Percentiles rank a stretch among this genome's conserved stretches.
Evolutionary conservation across 2,329 filamentous ascomycete genomes (phyloP).

Genomic region (Saccharata proteae): DNA sequence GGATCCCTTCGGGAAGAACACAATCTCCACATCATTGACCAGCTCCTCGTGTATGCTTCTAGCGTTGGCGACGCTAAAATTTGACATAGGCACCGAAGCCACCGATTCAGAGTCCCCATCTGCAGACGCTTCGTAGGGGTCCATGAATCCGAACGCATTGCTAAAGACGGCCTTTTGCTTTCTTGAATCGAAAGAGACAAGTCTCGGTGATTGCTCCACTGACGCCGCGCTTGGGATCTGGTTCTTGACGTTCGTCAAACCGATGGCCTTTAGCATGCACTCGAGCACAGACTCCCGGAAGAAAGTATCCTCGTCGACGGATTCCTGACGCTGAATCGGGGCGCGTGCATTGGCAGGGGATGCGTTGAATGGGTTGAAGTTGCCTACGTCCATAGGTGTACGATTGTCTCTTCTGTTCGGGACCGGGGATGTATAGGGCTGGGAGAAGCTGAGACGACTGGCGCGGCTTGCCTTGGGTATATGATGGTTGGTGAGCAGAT

Average conservation of each 20-base stretch:
- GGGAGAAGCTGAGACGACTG: slow-evolving; percentile 36
- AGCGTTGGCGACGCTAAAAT: slow-evolving; percentile 31
- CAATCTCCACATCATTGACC: slow-evolving; percentile 87
- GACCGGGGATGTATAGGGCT: slow-evolving; percentile 31
- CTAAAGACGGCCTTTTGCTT: slow-evolving; percentile 68
- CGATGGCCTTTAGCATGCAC: slow-evolving; percentile 91
- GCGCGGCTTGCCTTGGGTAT: slow-evolving; percentile 40
- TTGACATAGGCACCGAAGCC: slow-evolving; percentile 40
- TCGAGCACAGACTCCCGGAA: slow-evolving; percentile 86
- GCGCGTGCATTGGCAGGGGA: slow-evolving; percentile 19
- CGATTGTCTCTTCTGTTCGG: slow-evolving; percentile 24
- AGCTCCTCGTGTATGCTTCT: slow-evolving; percentile 59
- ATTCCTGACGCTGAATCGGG: slow-evolving; percentile 59
- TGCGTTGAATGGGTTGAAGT: slow-evolving; percentile 29
- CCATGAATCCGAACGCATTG: slow-evolving; percentile 87
- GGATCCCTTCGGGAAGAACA: slow-evolving; percentile 90
- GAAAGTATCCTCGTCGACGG: slow-evolving; percentile 73
- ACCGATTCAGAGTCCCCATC: slow-evolving; percentile 84
- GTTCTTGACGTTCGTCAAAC: slow-evolving; percentile 58
- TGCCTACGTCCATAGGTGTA: slow-evolving; percentile 33
- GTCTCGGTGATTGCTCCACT: slow-evolving; percentile 69
- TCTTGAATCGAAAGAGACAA: slow-evolving; percentile 73
- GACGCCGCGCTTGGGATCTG: slow-evolving; percentile 56
- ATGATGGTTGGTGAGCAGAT: slow-evolving; percentile 69
- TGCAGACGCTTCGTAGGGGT: slow-evolving; percentile 61